These are phyloP conservation scores for Verbascum thapsus DNA, from an alignment of 257 asterid species.

Conservation along the genomic window DNA sequence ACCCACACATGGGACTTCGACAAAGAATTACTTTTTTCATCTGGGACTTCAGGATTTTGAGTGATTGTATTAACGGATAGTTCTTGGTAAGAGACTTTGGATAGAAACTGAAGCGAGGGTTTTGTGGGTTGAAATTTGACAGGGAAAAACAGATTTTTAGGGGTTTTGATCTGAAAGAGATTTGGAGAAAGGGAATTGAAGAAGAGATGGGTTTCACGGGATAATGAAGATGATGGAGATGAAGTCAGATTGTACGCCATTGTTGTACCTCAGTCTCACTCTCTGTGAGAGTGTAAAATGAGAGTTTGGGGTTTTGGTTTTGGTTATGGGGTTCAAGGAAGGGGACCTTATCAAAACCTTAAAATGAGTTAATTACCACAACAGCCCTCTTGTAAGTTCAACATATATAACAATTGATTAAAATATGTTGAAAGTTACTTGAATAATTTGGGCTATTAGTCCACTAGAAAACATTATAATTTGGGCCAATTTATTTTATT, in stretches of 20 bases:
- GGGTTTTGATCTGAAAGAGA: conserved; percentile 36
- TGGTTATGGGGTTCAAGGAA: conserved; percentile 14
- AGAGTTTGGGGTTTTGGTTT: conserved; percentile 7
- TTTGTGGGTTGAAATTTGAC: conserved; percentile 37
- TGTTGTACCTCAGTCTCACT: conserved; percentile 7
- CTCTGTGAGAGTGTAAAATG: background rate
- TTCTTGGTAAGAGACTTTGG: conserved; percentile 48
- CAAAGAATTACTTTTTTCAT: conserved; percentile 32
- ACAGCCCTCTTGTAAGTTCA: background rate
- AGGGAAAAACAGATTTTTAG: conserved; percentile 33
- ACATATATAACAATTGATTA: too few species aligned
- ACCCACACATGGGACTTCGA: conserved; percentile 70
- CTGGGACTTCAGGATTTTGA: conserved; percentile 35
- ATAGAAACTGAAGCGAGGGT: conserved; percentile 22
- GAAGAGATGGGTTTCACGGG: conserved; percentile 47
- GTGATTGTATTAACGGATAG: conserved; percentile 26
- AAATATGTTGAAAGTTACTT: too few species aligned
- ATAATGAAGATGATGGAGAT: conserved; percentile 43
- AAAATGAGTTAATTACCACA: background rate
- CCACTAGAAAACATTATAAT: too few species aligned
- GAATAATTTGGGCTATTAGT: too few species aligned
- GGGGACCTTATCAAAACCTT: conserved; percentile 28
- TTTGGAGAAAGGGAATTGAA: conserved; percentile 42
- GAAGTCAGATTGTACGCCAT: conserved; percentile 59
- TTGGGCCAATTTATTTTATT: too few species aligned